These are phyloP conservation scores for Alternaria triticina DNA, from an alignment of 2,329 filamentous ascomycete species.

Conservation along the genomic window DNA sequence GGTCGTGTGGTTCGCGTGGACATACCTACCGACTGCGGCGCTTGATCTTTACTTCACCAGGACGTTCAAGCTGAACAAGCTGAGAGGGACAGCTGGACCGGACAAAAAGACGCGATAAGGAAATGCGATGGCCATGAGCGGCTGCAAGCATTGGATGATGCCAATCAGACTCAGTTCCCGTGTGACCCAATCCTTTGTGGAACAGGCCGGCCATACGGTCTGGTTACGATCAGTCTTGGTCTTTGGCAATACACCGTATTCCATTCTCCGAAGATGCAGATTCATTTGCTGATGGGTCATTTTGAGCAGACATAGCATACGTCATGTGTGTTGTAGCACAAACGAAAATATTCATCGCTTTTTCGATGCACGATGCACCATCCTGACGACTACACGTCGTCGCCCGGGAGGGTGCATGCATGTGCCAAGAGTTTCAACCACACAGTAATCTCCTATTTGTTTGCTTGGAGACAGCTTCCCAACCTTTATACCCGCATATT, in stretches of 20 bases:
- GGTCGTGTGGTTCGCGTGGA: conserved; percentile 57
- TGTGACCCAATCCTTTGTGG: not conserved
- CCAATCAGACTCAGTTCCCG: no score
- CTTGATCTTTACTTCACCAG: conserved; percentile 55
- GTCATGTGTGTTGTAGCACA: no score
- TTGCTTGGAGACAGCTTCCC: not conserved
- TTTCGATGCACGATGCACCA: no score
- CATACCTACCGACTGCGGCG: conserved; percentile 54
- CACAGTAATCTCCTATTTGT: not conserved
- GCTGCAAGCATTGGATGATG: not conserved
- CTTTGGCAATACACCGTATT: not conserved
- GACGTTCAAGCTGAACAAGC: conserved; percentile 60
- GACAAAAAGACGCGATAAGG: conserved; percentile 37
- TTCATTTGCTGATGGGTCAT: no score
- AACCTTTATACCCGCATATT: not conserved
- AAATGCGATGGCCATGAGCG: not conserved
- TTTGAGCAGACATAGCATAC: no score
- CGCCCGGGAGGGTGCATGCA: not conserved
- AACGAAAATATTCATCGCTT: no score
- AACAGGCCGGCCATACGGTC: not conserved
- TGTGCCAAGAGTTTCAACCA: not conserved
- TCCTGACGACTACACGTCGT: not conserved
- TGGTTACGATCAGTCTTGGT: not conserved
- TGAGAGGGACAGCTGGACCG: conserved; percentile 45
- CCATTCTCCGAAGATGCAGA: not conserved